Evolutionary conservation across 306 rosid species (phyloP), one percentile per base, ranked within the genome.

Genomic region (Acmispon strigosus): DNA sequence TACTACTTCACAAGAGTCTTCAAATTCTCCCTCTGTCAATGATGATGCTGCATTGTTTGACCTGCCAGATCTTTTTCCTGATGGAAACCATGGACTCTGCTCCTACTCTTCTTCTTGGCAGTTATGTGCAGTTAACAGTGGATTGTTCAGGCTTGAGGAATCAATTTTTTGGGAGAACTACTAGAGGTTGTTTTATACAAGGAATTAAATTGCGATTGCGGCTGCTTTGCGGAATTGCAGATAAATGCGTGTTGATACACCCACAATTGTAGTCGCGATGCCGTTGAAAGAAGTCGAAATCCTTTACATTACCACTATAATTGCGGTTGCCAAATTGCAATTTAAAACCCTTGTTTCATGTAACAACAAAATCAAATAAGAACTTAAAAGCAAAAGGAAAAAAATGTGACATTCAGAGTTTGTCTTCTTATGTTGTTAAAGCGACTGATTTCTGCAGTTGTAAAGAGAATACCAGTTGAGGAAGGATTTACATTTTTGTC

Each of bases 51-150:
- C 86, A 20, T 80, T 90, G 77, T 92, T 92, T 80, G 96, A 92
- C 76, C 74, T 92, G 8, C 98, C 98, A 9, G 98, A 92, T 86
- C 91, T 92, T 64, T 80, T 86, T 75, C 77, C 73, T 22, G 88
- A 75, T 52, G 82, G 68, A 62, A 63, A 60, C 22, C 1, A 79
- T 45, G 84, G 84, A 44, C 79, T 88, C 10, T 72, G 75, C 71
- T 75, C 79, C 6, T 77, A 74, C 39, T 78, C 90, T 16, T 75
- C 90, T 59, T 48, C 86, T 17, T 92, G 91, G 96, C 77, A 88
- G 54, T 69, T 87, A 0, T 87, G 90, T 78, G 88, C 85, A 10
- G 84, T 78, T 27, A 89, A 83, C 62, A 70, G 80, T 50, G 89
- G 87, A 5, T 2, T 32, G 6, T 76, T 84, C 55, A 66, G 86